Conservation (phyloP, 768 basidiomycete species). For the Collybiopsis luxurians region DNA sequence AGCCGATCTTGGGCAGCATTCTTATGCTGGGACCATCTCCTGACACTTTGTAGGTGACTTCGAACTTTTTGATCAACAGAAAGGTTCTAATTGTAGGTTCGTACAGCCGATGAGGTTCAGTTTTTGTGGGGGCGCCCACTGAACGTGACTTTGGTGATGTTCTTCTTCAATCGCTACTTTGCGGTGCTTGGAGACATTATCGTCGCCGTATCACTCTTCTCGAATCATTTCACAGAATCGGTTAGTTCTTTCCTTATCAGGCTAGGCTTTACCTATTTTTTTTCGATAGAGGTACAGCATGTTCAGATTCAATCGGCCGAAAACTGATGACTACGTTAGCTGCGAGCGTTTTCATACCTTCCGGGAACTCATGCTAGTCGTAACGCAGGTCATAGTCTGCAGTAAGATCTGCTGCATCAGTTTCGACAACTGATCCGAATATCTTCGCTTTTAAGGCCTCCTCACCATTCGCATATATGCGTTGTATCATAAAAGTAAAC, state of each 20-base stretch:
- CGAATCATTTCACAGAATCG: not conserved
- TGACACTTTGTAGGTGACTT: not conserved
- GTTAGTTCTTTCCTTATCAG: not conserved
- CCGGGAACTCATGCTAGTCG: not conserved
- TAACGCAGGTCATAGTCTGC: not conserved
- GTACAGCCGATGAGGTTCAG: not conserved
- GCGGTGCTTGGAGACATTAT: not conserved
- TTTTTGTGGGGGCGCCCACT: not conserved
- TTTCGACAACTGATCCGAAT: not conserved
- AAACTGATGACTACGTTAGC: too few relatives aligned
- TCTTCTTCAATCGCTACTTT: not conserved
- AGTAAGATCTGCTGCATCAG: not conserved
- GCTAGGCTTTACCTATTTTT: not conserved
- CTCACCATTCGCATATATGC: not conserved
- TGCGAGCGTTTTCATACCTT: not conserved
- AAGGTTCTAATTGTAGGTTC: not conserved
- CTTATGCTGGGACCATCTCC: too few relatives aligned
- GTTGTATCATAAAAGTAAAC: not conserved
- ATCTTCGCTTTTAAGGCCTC: not conserved
- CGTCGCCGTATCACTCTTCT: not conserved
- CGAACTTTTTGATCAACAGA: too few relatives aligned
- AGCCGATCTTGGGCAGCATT: too few relatives aligned
- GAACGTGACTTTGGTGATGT: not conserved
- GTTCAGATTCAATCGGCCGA: too few relatives aligned
- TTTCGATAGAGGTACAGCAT: not conserved